Percentiles rank a stretch among this genome's conserved stretches.
These are phyloP conservation scores for Aspergillus pseudonomiae DNA, from an alignment of 2,329 filamentous ascomycete species.

Conservation along the genomic window DNA sequence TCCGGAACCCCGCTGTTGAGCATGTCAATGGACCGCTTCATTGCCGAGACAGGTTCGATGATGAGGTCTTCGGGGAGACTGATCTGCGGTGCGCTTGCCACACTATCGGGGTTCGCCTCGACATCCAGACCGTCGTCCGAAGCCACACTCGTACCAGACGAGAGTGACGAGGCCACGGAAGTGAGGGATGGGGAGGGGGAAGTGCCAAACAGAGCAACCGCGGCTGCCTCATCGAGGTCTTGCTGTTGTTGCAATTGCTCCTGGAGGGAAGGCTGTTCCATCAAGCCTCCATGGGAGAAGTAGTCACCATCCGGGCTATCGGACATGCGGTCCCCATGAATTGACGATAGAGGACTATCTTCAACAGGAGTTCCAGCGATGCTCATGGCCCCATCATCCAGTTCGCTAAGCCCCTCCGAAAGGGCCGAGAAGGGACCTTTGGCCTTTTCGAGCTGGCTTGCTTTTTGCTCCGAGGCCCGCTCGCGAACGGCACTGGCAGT, in stretches of 20 bases:
- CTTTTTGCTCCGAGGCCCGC: conserved; percentile 49
- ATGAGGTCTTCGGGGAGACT: conserved; percentile 34
- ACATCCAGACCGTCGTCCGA: conserved; percentile 36
- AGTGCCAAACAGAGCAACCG: conserved; percentile 42
- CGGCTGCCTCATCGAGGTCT: conserved; percentile 39
- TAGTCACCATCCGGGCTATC: conserved; percentile 40
- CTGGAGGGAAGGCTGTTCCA: conserved; percentile 24
- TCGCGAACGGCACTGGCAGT: conserved; percentile 82
- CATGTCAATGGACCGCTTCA: conserved; percentile 46
- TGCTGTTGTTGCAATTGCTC: conserved; percentile 27
- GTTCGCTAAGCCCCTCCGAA: conserved; percentile 49
- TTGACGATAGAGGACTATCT: conserved; percentile 34
- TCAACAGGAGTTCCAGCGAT: conserved; percentile 36
- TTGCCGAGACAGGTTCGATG: conserved; percentile 33
- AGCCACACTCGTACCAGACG: conserved; percentile 44
- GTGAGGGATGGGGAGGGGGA: conserved; percentile 47
- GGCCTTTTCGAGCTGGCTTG: conserved; percentile 27
- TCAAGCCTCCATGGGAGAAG: conserved; percentile 34
- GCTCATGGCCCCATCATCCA: conserved; percentile 32
- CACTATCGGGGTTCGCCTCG: conserved; percentile 26
- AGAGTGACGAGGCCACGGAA: conserved; percentile 45
- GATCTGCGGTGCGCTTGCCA: conserved; percentile 32
- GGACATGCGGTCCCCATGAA: conserved; percentile 32
- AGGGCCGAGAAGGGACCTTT: conserved; percentile 37
- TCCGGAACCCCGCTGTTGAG: conserved; percentile 41